A percentile compares a stretch with the other conserved stretches of the same genome.
phyloP scores from a whole-genome alignment of 129 eudicot genomes.

The Helianthus annuus region DNA sequence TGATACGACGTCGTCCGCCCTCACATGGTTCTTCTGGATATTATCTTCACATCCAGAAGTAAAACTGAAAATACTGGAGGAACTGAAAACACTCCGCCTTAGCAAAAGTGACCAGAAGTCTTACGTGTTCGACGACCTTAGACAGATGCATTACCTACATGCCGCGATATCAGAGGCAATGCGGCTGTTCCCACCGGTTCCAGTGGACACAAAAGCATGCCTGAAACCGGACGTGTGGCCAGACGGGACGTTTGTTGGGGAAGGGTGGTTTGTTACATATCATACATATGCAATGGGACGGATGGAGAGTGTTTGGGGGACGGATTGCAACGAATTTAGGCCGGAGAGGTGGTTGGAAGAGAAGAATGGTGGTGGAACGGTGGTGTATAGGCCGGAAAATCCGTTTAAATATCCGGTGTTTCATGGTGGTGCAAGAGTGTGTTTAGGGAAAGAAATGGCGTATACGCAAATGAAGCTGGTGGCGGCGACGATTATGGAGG shows the following conservation, averaged over 20 bases:
- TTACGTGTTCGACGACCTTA: conserved; percentile 57
- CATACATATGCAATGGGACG: conserved; percentile 76
- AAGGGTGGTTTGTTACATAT: conserved; percentile 64
- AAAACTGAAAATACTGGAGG: conserved; percentile 44
- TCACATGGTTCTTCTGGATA: conserved; percentile 75
- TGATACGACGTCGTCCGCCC: conserved; percentile 71
- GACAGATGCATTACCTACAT: conserved; percentile 73
- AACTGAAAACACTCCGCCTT: conserved; percentile 32
- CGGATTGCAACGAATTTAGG: conserved; percentile 59
- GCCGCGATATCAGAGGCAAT: conserved; percentile 70
- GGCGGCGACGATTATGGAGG: conserved; percentile 62
- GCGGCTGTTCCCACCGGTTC: conserved; percentile 81
- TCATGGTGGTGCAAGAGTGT: conserved; percentile 75
- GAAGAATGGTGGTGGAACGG: conserved; percentile 22
- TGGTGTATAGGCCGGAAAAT: conserved; percentile 43
- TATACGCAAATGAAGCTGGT: conserved; percentile 84
- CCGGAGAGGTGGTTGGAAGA: conserved; percentile 83
- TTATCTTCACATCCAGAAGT: conserved; percentile 47
- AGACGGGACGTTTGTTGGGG: conserved; percentile 56
- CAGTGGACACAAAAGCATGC: conserved; percentile 64
- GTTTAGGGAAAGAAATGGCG: conserved; percentile 89
- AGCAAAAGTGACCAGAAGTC: conserved; percentile 13
- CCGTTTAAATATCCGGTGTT: conserved; percentile 68
- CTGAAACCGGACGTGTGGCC: conserved; percentile 57
- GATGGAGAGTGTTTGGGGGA: conserved; percentile 80